Evolutionary conservation across 2,329 filamentous ascomycete species (phyloP).

Genomic region (Fusarium fujikuroi): DNA sequence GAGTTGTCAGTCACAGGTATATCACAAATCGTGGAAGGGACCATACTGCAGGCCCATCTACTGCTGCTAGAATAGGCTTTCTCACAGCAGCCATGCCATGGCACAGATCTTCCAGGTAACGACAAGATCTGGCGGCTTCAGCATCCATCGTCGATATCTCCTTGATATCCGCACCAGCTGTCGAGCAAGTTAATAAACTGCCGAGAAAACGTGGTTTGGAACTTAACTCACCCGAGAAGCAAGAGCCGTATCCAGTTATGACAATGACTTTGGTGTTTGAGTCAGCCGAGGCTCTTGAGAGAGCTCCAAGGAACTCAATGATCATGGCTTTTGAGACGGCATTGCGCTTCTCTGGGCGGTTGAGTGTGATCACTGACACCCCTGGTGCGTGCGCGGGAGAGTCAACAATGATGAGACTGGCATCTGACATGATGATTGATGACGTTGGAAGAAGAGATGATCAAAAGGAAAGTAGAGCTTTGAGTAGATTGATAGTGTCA

Average conservation of each 20-base stretch:
- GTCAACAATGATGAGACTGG: background rate
- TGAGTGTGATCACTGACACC: conserved; percentile 46
- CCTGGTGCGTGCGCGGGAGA: background rate
- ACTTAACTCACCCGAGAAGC: conserved; percentile 35
- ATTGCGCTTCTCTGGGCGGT: conserved; percentile 67
- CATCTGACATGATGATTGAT: background rate
- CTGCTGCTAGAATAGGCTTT: conserved; percentile 59
- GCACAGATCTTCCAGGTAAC: conserved; percentile 53
- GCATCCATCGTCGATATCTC: conserved; percentile 46
- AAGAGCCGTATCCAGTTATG: conserved; percentile 49
- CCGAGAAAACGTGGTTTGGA: background rate
- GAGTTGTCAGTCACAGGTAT: background rate
- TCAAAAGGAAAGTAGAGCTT: background rate
- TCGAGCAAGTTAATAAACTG: background rate
- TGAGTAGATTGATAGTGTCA: background rate
- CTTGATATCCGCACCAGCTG: conserved; percentile 46
- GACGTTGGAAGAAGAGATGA: background rate
- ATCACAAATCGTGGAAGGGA: background rate
- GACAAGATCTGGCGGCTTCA: conserved; percentile 36
- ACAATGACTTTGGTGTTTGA: conserved; percentile 50
- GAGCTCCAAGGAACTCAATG: conserved; percentile 52
- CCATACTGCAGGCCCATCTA: conserved; percentile 42
- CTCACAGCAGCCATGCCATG: conserved; percentile 40
- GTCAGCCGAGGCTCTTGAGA: conserved; percentile 37
- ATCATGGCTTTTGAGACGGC: conserved; percentile 65